A percentile compares a stretch with the other conserved stretches of the same genome.
phyloP scores from a whole-genome alignment of 495 filamentous ascomycete genomes.

The Talaromyces adpressus region DNA sequence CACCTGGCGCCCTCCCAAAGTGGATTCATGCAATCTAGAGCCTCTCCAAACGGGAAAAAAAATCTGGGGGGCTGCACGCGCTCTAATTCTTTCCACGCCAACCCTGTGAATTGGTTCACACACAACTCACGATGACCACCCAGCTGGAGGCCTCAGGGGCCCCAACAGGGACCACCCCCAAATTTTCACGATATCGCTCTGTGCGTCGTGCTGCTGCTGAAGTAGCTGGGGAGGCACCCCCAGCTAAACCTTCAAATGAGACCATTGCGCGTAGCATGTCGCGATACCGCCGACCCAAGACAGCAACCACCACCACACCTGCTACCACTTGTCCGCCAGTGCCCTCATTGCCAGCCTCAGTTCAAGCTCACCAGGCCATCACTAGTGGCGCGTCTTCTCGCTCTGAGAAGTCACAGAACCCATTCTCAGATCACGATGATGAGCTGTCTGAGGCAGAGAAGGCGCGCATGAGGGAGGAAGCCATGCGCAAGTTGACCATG shows the following conservation, averaged over 20 bases:
- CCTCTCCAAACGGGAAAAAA: neutral
- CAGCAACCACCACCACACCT: constrained; percentile 15
- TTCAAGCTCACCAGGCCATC: neutral
- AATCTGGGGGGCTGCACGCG: neutral
- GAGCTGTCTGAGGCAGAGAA: constrained; percentile 7
- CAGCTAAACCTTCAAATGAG: constrained; percentile 13
- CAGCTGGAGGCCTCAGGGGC: constrained; percentile 5
- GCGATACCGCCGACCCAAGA: constrained; percentile 45
- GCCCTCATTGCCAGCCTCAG: constrained; percentile 11
- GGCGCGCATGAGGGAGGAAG: constrained; percentile 6
- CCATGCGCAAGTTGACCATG: constrained; percentile 13
- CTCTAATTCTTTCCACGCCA: neutral
- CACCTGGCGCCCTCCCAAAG: neutral
- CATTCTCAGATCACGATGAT: constrained; percentile 9
- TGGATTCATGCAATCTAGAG: neutral
- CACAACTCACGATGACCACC: constrained; percentile 11
- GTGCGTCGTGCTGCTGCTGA: constrained; percentile 23
- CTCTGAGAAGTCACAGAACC: neutral
- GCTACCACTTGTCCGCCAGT: constrained; percentile 20
- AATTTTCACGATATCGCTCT: constrained; percentile 33
- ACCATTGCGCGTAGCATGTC: constrained; percentile 51
- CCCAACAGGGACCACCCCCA: constrained; percentile 14
- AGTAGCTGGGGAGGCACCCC: neutral
- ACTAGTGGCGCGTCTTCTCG: constrained; percentile 1
- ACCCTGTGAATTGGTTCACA: neutral